phyloP scores from a whole-genome alignment of 1,284 basidiomycete species.

The Agroathelia rolfsii region DNA sequence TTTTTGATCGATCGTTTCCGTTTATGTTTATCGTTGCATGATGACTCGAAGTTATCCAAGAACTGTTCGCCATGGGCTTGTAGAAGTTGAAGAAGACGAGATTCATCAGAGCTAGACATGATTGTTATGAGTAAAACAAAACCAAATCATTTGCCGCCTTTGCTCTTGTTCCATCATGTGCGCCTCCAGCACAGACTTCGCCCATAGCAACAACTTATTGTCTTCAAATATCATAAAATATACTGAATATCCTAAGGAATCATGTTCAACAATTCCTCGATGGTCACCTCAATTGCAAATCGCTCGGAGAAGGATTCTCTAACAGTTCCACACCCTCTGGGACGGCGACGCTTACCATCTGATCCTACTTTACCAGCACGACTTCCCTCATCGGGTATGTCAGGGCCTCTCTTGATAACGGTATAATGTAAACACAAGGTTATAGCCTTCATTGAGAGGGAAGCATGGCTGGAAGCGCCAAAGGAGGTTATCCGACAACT shows the following conservation, averaged over 20 bases:
- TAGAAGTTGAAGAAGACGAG: constrained; percentile 47
- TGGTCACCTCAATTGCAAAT: constrained; percentile 32
- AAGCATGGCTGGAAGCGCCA: constrained; percentile 48
- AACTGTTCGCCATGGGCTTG: constrained; percentile 59
- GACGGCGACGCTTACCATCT: constrained; percentile 28
- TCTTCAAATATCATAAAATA: too few relatives aligned
- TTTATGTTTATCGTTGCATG: constrained; percentile 20
- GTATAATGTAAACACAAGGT: constrained; percentile 15
- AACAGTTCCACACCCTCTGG: constrained; percentile 12
- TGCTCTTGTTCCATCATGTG: too few relatives aligned
- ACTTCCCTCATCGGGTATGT: constrained; percentile 55
- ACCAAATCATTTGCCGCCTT: too few relatives aligned
- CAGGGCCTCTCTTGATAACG: constrained; percentile 6
- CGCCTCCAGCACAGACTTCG: too few relatives aligned
- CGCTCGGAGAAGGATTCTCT: constrained; percentile 17
- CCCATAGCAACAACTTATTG: too few relatives aligned
- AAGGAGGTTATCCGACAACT: constrained; percentile 40
- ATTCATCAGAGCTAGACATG: too few relatives aligned
- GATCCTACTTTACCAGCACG: constrained; percentile 56
- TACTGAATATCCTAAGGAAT: too few relatives aligned
- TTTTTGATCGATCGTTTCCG: constrained; percentile 8
- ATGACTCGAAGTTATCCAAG: constrained; percentile 36
- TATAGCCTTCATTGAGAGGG: constrained; percentile 57
- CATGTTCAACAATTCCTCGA: constrained; percentile 47
- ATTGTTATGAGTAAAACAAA: too few relatives aligned